Evolutionary conservation across 495 filamentous ascomycete genomes (phyloP).

Genomic region (Lindgomyces ingoldianus): DNA sequence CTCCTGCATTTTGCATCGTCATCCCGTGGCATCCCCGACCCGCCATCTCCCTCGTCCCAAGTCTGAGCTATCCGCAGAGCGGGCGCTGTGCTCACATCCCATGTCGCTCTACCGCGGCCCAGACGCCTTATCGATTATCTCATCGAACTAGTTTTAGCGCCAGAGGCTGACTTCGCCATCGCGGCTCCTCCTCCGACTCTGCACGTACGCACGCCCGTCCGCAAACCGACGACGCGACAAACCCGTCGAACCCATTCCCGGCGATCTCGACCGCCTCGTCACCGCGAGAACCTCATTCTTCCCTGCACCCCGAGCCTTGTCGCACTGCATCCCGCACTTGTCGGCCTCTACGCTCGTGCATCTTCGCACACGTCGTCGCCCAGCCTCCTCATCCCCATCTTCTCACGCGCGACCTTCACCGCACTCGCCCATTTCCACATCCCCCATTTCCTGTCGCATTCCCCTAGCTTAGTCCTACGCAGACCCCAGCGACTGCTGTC

Average conservation of each 20-base stretch:
- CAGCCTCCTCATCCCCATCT: constrained; percentile 32
- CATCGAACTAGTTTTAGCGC: constrained; percentile 27
- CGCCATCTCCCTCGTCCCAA: too few species aligned
- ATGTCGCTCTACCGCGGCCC: constrained; percentile 5
- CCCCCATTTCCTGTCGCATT: background rate
- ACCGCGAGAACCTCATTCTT: background rate
- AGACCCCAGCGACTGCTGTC: constrained; percentile 17
- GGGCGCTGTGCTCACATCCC: constrained; percentile 4
- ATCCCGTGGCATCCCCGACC: background rate
- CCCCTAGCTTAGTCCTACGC: constrained; percentile 8
- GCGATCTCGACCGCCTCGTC: constrained; percentile 9
- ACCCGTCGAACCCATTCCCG: constrained; percentile 5
- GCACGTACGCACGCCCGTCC: constrained; percentile 18
- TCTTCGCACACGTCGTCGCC: constrained; percentile 8
- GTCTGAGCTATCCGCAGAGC: too few species aligned
- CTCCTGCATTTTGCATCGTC: background rate
- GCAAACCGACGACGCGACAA: constrained; percentile 16
- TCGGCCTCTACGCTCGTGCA: background rate
- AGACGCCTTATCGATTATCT: constrained; percentile 35
- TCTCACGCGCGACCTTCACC: constrained; percentile 10
- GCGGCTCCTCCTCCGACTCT: constrained; percentile 24
- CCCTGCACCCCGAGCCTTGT: constrained; percentile 1
- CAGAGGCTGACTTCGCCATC: constrained; percentile 12
- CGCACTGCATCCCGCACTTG: constrained; percentile 2
- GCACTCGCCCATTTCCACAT: background rate